Evolutionary conservation across 2,329 filamentous ascomycete species (phyloP), one percentile per base, ranked within the genome.

Genomic region (Aureobasidium sp.): DNA sequence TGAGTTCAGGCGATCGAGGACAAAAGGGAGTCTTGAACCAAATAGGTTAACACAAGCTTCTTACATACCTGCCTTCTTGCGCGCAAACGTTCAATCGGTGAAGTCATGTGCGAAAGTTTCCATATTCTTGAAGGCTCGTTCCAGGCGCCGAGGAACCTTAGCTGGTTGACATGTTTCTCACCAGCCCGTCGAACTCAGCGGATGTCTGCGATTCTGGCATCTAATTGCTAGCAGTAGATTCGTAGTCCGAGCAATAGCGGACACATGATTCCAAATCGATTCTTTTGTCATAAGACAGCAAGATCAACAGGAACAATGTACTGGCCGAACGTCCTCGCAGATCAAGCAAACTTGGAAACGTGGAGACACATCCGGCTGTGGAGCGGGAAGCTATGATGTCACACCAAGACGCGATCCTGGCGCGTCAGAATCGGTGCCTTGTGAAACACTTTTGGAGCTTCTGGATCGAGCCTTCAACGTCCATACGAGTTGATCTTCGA

Each of bases 101-200:
- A 57, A 57, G 53, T 57, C 53, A 57, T 57, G 53, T 15, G 41
- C 41, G 39, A 46, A 44, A 44, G 27, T 29, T 57, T 46, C 36
- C 51, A 46, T 24, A 12, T 46, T 44, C 39, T 32, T 15, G 12
- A 36, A 44, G 26, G 17, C 26, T 44, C 39, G 5, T 10, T 34
- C 6, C 3, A 24, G 41, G 4, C 4, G n/a, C 9, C 41, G n/a
- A 57, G 53, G n/a, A 46, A 57, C 39, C 29, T 44, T 46, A 46
- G 39, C 29, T 29, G 29, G 39, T 46, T 34, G 3, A 8, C 34
- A 17, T 57, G 27, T 44, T 5, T 46, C 27, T 20, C 36, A 17
- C 9, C 37, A 43, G 13, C 3, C 10, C 26, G 9, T 27, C 15
- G 13, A 3, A 20, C 8, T 17, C 7, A n/a, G 20, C 20, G 20